A percentile compares a stretch with the other conserved stretches of the same genome.
These are phyloP conservation scores for Kwoniella pini DNA, from an alignment of 768 basidiomycete genomes.

Conservation along the genomic window DNA sequence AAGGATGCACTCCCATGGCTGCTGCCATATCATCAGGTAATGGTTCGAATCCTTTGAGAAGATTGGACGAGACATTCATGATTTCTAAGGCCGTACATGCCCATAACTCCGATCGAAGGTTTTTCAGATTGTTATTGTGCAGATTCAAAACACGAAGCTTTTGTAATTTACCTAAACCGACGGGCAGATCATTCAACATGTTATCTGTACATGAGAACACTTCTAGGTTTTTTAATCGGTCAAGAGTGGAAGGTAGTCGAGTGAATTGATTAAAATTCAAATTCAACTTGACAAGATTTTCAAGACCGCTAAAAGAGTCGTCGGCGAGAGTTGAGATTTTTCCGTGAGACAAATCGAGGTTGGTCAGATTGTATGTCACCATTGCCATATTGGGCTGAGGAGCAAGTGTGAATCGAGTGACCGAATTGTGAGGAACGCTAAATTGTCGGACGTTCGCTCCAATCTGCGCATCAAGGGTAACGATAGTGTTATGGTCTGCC, in stretches of 20 bases:
- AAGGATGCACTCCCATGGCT: constrained; percentile 22
- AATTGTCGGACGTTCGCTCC: constrained; percentile 68
- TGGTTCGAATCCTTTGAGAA: constrained; percentile 71
- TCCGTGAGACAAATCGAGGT: constrained; percentile 80
- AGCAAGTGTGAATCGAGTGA: constrained; percentile 59
- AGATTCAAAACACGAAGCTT: constrained; percentile 76
- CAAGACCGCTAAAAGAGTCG: constrained; percentile 67
- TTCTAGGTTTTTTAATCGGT: constrained; percentile 69
- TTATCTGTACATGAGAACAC: constrained; percentile 88
- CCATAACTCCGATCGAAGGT: constrained; percentile 78
- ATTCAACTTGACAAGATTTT: constrained; percentile 68
- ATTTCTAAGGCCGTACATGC: constrained; percentile 69
- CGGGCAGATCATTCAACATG: constrained; percentile 72
- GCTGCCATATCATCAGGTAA: constrained; percentile 58
- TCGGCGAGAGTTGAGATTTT: constrained; percentile 84
- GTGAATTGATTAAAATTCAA: constrained; percentile 87
- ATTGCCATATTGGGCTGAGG: constrained; percentile 58
- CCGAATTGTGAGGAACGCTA: constrained; percentile 83
- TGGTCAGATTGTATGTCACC: constrained; percentile 65
- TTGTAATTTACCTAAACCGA: constrained; percentile 72
- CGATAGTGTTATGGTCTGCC: constrained; percentile 80
- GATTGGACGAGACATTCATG: constrained; percentile 87
- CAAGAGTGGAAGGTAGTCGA: constrained; percentile 77
- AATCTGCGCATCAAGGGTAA: constrained; percentile 74
- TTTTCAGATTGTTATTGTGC: constrained; percentile 84